Evolutionary conservation across 805 yeast species (phyloP), one percentile per base, ranked within the genome.

Genomic region (Wickerhamomyces bovis): DNA sequence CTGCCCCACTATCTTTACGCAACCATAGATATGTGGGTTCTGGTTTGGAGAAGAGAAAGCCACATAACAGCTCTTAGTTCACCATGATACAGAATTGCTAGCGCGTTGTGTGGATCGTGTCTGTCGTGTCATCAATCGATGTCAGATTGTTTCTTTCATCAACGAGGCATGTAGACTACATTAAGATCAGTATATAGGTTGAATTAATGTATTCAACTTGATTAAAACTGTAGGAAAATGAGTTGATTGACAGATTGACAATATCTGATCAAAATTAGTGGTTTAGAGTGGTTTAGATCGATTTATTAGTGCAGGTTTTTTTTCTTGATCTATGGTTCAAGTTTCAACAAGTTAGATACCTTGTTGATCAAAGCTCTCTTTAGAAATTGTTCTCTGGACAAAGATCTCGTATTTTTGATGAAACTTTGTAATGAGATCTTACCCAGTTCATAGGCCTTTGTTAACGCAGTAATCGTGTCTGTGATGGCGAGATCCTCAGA

Each of bases 401-500:
- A 62, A 38, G 69, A 69, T 47, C 92, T 67, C 0, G 77, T 67
- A 18, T 52, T 44, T 43, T 55, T 46, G 47, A 77, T 53, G 53
- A 75, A 76, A 18, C 60, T 61, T 3, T 69, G 71, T 20, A 77
- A 55, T 5, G 65, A 47, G n/a, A 81, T 56, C 40, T 66, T 59
- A 5, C 78, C 81, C 3, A 65, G 54, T 47, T 76, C 81, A 49
- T 75, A 77, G 4, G 78, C 73, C 19, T 80, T 77, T 6, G 78
- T 76, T 10, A 89, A 67, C 11, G 80, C 71, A 47, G 76, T 71
- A 6, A 80, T 67, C 0, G 90, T 71, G 58, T 90, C 96, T 26
- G 76, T 76, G n/a, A 82, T 73, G 1, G 95, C 86, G 49, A 75
- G 72, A 44, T 85, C 86, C 36, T 78, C 82, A 18, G 89, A 75